Evolutionary conservation across 441 rosid genomes (phyloP).

Genomic region (Dalechampia spathulata): DNA sequence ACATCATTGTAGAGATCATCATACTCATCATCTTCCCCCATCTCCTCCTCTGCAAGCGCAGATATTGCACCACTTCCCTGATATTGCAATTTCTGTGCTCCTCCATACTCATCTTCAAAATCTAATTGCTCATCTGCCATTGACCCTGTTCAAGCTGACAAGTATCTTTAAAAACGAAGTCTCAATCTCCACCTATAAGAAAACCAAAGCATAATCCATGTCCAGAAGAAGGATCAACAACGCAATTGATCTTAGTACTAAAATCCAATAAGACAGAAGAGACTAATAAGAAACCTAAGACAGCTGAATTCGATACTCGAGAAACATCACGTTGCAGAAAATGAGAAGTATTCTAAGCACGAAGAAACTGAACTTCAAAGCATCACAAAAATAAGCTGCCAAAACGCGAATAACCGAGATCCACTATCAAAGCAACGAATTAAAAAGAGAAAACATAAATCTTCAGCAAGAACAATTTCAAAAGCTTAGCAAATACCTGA

Average conservation of each 20-base stretch:
- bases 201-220: slow-evolving; percentile 9
- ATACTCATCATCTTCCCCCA: slow-evolving; percentile 95
- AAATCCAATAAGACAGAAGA: neutral
- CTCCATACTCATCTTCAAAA: slow-evolving; percentile 48
- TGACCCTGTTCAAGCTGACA: slow-evolving; percentile 29
- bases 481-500: neutral
- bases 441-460: no score
- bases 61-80: slow-evolving; percentile 92
- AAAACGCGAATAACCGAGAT: neutral
- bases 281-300: neutral
- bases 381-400: neutral
- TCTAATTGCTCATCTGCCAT: slow-evolving; percentile 58
- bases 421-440: neutral
- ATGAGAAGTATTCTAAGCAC: neutral
- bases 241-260: neutral
- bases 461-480: no score
- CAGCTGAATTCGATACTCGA: no score
- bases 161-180: slow-evolving; percentile 7
- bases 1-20: slow-evolving; percentile 97
- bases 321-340: no score
- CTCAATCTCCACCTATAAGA: slow-evolving; percentile 10
- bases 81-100: slow-evolving; percentile 55
- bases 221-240: neutral
- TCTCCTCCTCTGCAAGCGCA: slow-evolving; percentile 85
- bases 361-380: no score